A percentile compares a stretch with the other conserved stretches of the same genome.
These are phyloP conservation scores for Geranium brycei DNA, from an alignment of 345 rosid species.

Conservation along the genomic window DNA sequence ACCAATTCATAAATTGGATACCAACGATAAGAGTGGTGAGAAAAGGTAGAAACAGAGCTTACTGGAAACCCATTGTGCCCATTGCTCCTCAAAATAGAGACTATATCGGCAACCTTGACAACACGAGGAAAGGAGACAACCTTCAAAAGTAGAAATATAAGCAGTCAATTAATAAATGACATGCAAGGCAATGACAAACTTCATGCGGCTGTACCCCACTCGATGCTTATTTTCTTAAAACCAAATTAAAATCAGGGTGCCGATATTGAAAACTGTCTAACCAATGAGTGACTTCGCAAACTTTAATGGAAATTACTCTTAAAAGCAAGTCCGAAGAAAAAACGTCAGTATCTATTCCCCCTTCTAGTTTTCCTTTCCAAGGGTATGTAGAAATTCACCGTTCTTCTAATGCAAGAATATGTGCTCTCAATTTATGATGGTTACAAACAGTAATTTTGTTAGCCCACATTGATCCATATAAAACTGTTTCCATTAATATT, in stretches of 20 bases:
- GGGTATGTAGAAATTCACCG: neutral
- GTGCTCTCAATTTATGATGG: neutral
- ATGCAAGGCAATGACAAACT: neutral
- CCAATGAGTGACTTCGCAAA: neutral
- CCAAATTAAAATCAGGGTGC: neutral
- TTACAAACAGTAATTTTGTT: no score
- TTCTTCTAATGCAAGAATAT: neutral
- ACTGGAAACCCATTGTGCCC: constrained; percentile 93
- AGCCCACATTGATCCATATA: no score
- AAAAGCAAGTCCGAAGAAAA: neutral
- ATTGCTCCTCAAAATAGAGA: constrained; percentile 66
- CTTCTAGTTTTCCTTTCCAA: no score
- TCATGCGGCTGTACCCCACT: neutral
- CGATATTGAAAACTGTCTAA: neutral
- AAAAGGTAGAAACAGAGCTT: constrained; percentile 16
- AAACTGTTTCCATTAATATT: no score
- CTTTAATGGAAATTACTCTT: neutral
- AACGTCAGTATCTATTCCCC: neutral
- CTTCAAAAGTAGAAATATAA: constrained; percentile 23
- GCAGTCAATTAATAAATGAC: constrained; percentile 1
- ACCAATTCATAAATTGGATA: constrained; percentile 5
- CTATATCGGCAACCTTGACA: constrained; percentile 75
- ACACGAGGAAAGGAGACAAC: constrained; percentile 81
- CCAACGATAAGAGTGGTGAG: neutral
- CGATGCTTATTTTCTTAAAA: no score